Evolutionary conservation across 352 stramenopile species (phyloP).

Genomic region (Phytophthora sp.): DNA sequence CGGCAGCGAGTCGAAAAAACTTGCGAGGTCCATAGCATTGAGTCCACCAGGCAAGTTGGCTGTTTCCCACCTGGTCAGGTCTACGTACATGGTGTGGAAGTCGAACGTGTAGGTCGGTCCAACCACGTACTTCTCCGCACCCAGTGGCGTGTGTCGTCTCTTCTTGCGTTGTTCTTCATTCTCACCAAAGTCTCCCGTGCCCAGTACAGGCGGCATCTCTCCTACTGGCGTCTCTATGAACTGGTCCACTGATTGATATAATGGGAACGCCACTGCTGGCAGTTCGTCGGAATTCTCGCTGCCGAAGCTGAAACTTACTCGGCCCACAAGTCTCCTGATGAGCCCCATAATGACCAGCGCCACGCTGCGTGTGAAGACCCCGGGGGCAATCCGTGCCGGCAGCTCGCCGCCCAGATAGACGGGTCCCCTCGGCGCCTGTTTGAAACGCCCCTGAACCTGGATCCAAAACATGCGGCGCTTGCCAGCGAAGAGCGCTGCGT

Average conservation of each 20-base stretch:
- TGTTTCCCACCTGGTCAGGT: constrained; percentile 81
- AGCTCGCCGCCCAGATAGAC: constrained; percentile 84
- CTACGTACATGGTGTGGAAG: constrained; percentile 91
- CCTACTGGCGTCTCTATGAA: constrained; percentile 71
- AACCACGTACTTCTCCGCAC: constrained; percentile 54
- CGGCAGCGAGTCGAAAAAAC: constrained; percentile 82
- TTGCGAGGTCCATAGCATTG: constrained; percentile 73
- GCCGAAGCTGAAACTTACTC: constrained; percentile 80
- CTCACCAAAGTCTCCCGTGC: constrained; percentile 70
- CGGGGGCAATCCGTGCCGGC: constrained; percentile 59
- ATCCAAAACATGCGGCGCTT: constrained; percentile 89
- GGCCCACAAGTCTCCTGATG: constrained; percentile 68
- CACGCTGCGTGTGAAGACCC: constrained; percentile 80
- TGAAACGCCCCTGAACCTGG: constrained; percentile 88
- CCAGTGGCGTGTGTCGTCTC: constrained; percentile 59
- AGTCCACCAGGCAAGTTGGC: constrained; percentile 75
- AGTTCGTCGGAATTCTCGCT: constrained; percentile 39
- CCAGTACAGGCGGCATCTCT: constrained; percentile 57
- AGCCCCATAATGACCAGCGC: constrained; percentile 81
- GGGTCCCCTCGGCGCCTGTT: constrained; percentile 52
- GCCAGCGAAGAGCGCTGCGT: constrained; percentile 59
- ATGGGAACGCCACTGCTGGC: constrained; percentile 72
- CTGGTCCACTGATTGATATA: constrained; percentile 85
- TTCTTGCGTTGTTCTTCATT: constrained; percentile 44
- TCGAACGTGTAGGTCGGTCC: constrained; percentile 88